These are phyloP conservation scores for Chalciporus sphaerocephalus DNA, from an alignment of 768 basidiomycete species.

Conservation along the genomic window DNA sequence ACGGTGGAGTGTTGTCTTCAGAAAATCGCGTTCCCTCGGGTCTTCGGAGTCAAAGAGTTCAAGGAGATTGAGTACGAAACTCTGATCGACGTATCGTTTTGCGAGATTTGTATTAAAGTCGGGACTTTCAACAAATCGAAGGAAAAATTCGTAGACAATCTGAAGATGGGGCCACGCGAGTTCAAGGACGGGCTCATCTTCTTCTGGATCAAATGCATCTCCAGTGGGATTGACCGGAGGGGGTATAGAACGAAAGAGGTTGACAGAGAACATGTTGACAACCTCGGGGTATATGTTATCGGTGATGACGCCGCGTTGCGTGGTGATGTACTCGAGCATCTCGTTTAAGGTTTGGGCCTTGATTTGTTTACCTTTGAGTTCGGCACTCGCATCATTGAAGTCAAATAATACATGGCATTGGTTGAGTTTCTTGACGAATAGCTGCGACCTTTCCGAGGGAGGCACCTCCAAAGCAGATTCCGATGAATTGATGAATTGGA, in stretches of 20 bases:
- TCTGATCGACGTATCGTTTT: slow-evolving; percentile 95
- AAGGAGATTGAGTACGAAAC: slow-evolving; percentile 92
- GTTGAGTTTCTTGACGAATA: slow-evolving; percentile 92
- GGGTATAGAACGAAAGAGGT: slow-evolving; percentile 99
- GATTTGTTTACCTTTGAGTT: slow-evolving; percentile 96
- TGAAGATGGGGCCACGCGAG: slow-evolving; percentile 99
- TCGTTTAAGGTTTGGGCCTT: slow-evolving; percentile 97
- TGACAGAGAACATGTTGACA: slow-evolving; percentile 96
- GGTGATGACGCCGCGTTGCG: slow-evolving; percentile 92
- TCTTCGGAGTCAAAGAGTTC: slow-evolving; percentile 99
- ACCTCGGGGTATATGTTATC: slow-evolving; percentile 99
- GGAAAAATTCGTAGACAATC: slow-evolving; percentile 99
- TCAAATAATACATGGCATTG: slow-evolving; percentile 98
- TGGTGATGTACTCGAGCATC: slow-evolving; percentile 98
- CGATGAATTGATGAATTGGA: slow-evolving; percentile 4
- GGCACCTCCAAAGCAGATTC: slow-evolving; percentile 64
- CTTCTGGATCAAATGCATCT: slow-evolving; percentile 98
- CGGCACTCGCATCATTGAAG: slow-evolving; percentile 95
- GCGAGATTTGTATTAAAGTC: slow-evolving; percentile 98
- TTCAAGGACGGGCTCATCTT: slow-evolving; percentile 98
- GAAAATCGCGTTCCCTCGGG: slow-evolving; percentile 96
- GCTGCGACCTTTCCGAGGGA: slow-evolving; percentile 77
- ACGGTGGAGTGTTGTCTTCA: slow-evolving; percentile 97
- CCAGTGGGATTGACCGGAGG: slow-evolving; percentile 98
- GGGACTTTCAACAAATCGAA: slow-evolving; percentile 94